phyloP scores from a whole-genome alignment of 2,329 filamentous ascomycete species.

The Ophiostoma piceae region DNA sequence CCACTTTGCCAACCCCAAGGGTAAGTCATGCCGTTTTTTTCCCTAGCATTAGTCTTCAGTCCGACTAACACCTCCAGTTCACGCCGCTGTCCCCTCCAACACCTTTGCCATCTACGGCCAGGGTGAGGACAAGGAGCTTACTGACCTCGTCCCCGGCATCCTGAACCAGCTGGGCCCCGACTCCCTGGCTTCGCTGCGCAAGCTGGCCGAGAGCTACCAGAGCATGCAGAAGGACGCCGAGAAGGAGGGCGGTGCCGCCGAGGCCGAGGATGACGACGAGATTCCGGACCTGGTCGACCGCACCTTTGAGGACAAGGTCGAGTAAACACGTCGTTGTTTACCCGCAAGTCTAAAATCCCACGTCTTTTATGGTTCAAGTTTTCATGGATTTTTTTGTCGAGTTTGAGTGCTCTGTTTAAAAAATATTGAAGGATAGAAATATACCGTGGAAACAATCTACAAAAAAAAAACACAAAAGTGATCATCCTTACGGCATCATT shows the following conservation, averaged over 20 bases:
- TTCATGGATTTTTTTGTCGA: constrained; percentile 10
- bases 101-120: constrained; percentile 99
- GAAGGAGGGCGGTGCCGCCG: constrained; percentile 75
- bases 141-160: constrained; percentile 97
- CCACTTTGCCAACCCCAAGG: constrained; percentile 96
- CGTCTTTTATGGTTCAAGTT: background rate
- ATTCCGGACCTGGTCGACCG: constrained; percentile 97
- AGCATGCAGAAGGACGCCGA: constrained; percentile 86
- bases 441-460: constrained; percentile 1
- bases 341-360: background rate
- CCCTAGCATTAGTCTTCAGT: too few relatives aligned
- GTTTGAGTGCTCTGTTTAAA: constrained; percentile 14
- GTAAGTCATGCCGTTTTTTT: constrained; percentile 49
- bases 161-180: constrained; percentile 99
- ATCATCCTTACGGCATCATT: background rate
- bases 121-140: constrained; percentile 99
- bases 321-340: constrained; percentile 54
- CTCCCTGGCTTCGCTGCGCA: constrained; percentile 93
- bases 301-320: constrained; percentile 97
- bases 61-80: constrained; percentile 55
- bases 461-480: background rate
- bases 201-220: constrained; percentile 99
- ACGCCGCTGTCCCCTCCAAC: constrained; percentile 95
- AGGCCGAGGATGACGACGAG: constrained; percentile 78
- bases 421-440: constrained; percentile 13